These are phyloP conservation scores for Penicillium sp. DNA, from an alignment of 2,329 filamentous ascomycete species.

Conservation along the genomic window DNA sequence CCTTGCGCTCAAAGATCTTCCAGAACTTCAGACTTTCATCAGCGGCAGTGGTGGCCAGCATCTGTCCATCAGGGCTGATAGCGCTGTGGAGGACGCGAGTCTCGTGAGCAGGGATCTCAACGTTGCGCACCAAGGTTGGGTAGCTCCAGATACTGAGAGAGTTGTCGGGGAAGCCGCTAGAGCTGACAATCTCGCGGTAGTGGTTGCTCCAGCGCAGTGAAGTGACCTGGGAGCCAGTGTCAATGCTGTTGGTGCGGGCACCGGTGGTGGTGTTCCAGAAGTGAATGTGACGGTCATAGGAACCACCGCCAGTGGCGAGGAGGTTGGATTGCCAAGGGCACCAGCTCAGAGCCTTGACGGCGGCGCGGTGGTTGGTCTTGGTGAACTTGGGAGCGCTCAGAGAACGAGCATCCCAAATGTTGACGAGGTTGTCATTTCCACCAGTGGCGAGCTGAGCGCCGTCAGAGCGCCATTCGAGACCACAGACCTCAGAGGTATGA, in stretches of 20 bases:
- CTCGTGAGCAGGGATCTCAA: slow-evolving; percentile 97
- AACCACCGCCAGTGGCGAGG: slow-evolving; percentile 91
- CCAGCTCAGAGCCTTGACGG: slow-evolving; percentile 97
- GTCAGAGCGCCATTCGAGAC: slow-evolving; percentile 95
- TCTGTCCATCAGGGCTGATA: slow-evolving; percentile 95
- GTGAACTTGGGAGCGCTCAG: slow-evolving; percentile 95
- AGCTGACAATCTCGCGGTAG: slow-evolving; percentile 97
- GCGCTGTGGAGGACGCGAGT: slow-evolving; percentile 94
- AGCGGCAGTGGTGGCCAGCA: slow-evolving; percentile 91
- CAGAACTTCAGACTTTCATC: slow-evolving; percentile 99
- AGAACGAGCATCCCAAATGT: slow-evolving; percentile 97
- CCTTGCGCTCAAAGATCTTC: slow-evolving; percentile 99
- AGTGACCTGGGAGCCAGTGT: slow-evolving; percentile 96
- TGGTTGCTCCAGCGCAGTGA: slow-evolving; percentile 93
- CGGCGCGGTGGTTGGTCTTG: slow-evolving; percentile 99
- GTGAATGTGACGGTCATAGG: slow-evolving; percentile 96
- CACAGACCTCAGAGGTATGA: slow-evolving; percentile 96
- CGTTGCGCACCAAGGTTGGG: slow-evolving; percentile 91
- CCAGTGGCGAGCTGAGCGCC: slow-evolving; percentile 95
- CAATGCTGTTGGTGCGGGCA: slow-evolving; percentile 97
- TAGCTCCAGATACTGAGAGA: slow-evolving; percentile 99
- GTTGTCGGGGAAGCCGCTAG: slow-evolving; percentile 98
- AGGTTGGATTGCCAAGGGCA: slow-evolving; percentile 99
- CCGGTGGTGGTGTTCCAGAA: slow-evolving; percentile 99
- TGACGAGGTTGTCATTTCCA: slow-evolving; percentile 97